Base-by-base conservation (phyloP, 192 early-diverging fungal species). In the Coemansia sp. region DNA sequence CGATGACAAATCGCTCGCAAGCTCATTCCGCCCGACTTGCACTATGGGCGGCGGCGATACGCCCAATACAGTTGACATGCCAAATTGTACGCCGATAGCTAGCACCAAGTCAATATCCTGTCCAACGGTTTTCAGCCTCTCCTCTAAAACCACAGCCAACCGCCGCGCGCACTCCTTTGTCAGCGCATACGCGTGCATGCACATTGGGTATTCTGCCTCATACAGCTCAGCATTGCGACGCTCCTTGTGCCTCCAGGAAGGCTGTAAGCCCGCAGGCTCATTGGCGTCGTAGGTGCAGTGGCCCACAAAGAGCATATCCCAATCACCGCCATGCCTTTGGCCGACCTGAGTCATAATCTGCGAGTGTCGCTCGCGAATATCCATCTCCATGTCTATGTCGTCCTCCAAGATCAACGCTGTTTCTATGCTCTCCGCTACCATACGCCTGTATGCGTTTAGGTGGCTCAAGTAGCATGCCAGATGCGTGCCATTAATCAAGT, bases 281-380 rank as follows among this genome's bases (percentile, higher is more conserved):
- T 68, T 69, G 28, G 60, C 57, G 41, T 72, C 73, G 16, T n/a
- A 61, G 0, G 73, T 78, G 18, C 82, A 83, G 45, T 78, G 82
- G 13, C 82, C 82, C 34, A 83, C 47, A 47, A 73, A 83, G 28
- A 78, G 65, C 73, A 83, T 79, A 31, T 83, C 82, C 82, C 82
- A 83, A 56, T 83, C 68, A 0, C 18, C 23, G 6, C 53, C 53
- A 43, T 71, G 67, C 38, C 20, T 12, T 16, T 16, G 20, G 26
- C 66, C 28, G 28, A 70, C 50, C 9, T 69, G 38, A 12, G 48
- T 36, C 68, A 76, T 69, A 2, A 72, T 66, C 7, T 42, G 33
- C 1, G 14, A 20, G 59, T 72, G 70, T 11, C 61, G 35, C 37
- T 75, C 20, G 33, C 72, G 68, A 6, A 83, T 18, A 56, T 75